Evolutionary conservation across 2,329 filamentous ascomycete genomes (phyloP).

Genomic region (Fusarium sp.): DNA sequence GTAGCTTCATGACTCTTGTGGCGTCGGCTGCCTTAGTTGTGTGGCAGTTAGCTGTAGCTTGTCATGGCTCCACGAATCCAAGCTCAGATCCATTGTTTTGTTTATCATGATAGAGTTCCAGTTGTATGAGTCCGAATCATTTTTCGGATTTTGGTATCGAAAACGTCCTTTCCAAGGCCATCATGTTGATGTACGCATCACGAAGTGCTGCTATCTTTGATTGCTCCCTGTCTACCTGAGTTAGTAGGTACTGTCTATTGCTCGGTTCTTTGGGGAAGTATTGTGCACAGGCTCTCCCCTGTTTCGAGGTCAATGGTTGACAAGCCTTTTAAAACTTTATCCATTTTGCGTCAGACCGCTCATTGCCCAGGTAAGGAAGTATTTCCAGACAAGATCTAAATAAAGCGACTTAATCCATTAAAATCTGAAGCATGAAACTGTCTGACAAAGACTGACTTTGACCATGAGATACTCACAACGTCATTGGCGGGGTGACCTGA

Average conservation of each 20-base stretch:
- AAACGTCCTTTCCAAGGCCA: neutral
- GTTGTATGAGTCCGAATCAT: neutral
- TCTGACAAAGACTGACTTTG: slow-evolving; percentile 29
- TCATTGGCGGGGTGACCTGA: slow-evolving; percentile 50
- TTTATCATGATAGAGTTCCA: neutral
- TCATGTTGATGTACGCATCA: neutral
- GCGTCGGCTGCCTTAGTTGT: slow-evolving; percentile 18
- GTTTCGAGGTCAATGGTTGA: neutral
- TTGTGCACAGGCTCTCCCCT: neutral
- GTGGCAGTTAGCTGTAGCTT: slow-evolving; percentile 24
- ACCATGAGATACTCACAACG: slow-evolving; percentile 41
- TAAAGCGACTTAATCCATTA: slow-evolving; percentile 11
- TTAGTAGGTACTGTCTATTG: too few relatives aligned
- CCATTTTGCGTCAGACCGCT: slow-evolving; percentile 14
- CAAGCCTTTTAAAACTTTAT: neutral
- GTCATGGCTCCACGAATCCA: neutral
- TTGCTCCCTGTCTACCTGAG: neutral
- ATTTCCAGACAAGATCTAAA: neutral
- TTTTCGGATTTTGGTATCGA: neutral
- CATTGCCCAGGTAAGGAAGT: neutral
- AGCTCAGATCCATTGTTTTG: neutral
- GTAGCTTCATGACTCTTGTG: slow-evolving; percentile 19
- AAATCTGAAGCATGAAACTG: slow-evolving; percentile 23
- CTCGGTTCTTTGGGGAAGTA: neutral
- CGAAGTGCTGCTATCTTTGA: neutral